A percentile compares a stretch with the other conserved stretches of the same genome.
Conservation (phyloP, 768 basidiomycete species). For the Clitopilus hobsonii region DNA sequence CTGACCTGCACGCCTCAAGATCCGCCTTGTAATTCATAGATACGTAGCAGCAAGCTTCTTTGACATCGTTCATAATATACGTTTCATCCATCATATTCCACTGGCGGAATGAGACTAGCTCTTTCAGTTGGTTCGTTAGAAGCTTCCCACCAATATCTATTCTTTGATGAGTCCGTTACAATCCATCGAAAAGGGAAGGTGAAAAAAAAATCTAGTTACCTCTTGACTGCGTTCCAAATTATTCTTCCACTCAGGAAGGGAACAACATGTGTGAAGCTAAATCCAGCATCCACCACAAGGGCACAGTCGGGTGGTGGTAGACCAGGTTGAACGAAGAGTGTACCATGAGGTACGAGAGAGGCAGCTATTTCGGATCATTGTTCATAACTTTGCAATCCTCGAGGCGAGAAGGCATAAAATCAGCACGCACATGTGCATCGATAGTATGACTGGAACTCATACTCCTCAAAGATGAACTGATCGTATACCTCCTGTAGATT, state of each 20-base stretch:
- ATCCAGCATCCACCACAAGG: slow-evolving; percentile 85
- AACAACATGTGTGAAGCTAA: slow-evolving; percentile 91
- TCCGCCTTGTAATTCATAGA: slow-evolving; percentile 68
- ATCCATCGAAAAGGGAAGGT: slow-evolving; percentile 7
- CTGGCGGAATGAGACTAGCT: slow-evolving; percentile 89
- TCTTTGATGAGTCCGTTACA: slow-evolving; percentile 35
- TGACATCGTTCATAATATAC: slow-evolving; percentile 88
- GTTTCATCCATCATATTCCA: slow-evolving; percentile 99
- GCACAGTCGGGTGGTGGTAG: slow-evolving; percentile 68
- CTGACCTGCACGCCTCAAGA: slow-evolving; percentile 76
- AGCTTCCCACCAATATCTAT: slow-evolving; percentile 96
- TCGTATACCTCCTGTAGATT: slow-evolving; percentile 92
- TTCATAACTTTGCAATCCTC: neutral
- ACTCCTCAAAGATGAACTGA: slow-evolving; percentile 95
- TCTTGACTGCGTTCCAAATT: slow-evolving; percentile 76
- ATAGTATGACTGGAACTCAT: slow-evolving; percentile 82
- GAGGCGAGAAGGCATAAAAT: neutral
- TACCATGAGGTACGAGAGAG: slow-evolving; percentile 69
- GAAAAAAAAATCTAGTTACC: slow-evolving; percentile 53
- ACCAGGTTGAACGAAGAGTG: slow-evolving; percentile 51
- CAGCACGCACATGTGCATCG: slow-evolving; percentile 71
- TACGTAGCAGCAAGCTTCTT: slow-evolving; percentile 88
- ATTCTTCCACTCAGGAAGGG: slow-evolving; percentile 75
- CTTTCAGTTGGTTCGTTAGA: slow-evolving; percentile 92
- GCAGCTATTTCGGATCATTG: slow-evolving; percentile 53